Conservation (phyloP, 225 moss, liverwort and hornwort species). For the Pleurozium schreberi region DNA sequence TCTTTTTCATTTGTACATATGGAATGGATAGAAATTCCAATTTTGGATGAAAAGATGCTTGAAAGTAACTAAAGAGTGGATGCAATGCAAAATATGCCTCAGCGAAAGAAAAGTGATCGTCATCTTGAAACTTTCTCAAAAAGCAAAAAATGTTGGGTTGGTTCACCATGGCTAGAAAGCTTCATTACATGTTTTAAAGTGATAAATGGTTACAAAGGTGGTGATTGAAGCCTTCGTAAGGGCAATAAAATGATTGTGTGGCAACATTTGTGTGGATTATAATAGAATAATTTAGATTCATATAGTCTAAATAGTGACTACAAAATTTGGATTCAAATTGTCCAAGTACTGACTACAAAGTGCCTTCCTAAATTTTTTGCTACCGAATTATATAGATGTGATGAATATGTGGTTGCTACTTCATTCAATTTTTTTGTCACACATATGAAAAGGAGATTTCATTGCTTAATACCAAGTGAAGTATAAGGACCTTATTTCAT, state of each 20-base stretch:
- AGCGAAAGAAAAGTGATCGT: fast-evolving
- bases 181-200: neutral
- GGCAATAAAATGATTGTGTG: fast-evolving
- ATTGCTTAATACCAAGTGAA: neutral
- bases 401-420: fast-evolving
- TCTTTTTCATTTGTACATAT: neutral
- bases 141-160: neutral
- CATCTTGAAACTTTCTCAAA: neutral
- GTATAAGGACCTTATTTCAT: neutral
- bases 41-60: neutral
- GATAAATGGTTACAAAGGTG: neutral
- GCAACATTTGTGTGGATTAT: neutral
- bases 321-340: neutral
- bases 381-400: neutral
- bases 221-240: neutral
- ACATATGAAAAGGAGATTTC: neutral
- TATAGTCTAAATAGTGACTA: neutral
- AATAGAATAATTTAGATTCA: neutral
- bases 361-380: neutral
- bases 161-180: neutral
- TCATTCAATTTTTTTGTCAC: neutral
- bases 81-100: neutral
- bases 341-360: neutral
- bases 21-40: fast-evolving
- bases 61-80: neutral